phyloP scores from a whole-genome alignment of 2,329 filamentous ascomycete species.

The Venturia asperata region DNA sequence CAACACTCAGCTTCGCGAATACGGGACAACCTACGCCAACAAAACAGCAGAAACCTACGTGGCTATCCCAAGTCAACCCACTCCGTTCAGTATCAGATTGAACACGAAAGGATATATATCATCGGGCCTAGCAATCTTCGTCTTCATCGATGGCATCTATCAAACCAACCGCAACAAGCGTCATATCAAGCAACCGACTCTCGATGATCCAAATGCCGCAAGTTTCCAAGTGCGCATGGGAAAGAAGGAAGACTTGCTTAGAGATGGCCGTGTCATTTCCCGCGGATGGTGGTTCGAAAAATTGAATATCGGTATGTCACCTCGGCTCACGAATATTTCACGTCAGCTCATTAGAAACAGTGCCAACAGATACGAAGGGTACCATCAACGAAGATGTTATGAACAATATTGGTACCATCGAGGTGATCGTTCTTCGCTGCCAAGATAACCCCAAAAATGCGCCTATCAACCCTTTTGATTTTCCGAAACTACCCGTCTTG shows the following conservation, averaged over 20 bases:
- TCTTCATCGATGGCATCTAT: constrained; percentile 52
- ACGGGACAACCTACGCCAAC: constrained; percentile 44
- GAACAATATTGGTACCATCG: constrained; percentile 41
- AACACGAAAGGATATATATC: constrained; percentile 45
- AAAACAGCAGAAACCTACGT: constrained; percentile 47
- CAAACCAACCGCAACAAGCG: constrained; percentile 50
- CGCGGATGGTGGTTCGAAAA: constrained; percentile 48
- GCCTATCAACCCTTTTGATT: constrained; percentile 7
- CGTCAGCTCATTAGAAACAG: constrained; percentile 27
- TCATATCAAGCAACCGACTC: constrained; percentile 32
- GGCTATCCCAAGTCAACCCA: constrained; percentile 40
- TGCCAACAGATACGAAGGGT: constrained; percentile 32
- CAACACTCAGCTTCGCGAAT: constrained; percentile 42
- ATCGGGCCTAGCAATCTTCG: constrained; percentile 47
- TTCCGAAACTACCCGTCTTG: constrained; percentile 2
- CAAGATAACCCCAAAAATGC: constrained; percentile 25
- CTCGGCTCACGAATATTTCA: background rate
- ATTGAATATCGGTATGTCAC: constrained; percentile 39
- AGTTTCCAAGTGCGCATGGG: constrained; percentile 44
- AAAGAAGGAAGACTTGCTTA: constrained; percentile 47
- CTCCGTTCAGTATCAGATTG: constrained; percentile 44
- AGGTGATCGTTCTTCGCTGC: constrained; percentile 42
- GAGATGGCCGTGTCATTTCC: constrained; percentile 42
- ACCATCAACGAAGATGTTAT: constrained; percentile 29
- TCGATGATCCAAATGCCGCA: constrained; percentile 27